phyloP scores from a whole-genome alignment of 2,329 filamentous ascomycete genomes.

The Pleoardoris graminearum region DNA sequence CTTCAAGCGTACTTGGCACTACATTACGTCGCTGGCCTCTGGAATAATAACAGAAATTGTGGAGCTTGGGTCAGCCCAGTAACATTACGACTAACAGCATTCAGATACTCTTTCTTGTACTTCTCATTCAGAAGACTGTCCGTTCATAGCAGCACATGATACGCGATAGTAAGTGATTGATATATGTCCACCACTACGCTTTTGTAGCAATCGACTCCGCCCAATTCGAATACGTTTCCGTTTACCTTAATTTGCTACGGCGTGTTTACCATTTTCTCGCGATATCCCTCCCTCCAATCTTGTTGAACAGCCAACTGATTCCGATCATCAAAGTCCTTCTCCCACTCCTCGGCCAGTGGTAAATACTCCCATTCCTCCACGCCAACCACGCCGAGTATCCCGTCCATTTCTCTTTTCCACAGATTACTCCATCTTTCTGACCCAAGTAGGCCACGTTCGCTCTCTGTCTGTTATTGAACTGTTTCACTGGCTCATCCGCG shows the following conservation, averaged over 20 bases:
- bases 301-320: conserved; percentile 4
- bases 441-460: conserved; percentile 4
- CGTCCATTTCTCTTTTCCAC: conserved; percentile 1
- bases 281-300: conserved; percentile 3
- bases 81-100: no score
- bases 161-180: no score
- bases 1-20: no score
- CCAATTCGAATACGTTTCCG: background rate
- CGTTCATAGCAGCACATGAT: no score
- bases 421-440: conserved; percentile 3
- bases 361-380: conserved; percentile 5
- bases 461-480: background rate
- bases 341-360: conserved; percentile 5
- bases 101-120: no score
- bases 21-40: no score
- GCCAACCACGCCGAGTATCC: conserved; percentile 4
- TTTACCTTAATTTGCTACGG: background rate
- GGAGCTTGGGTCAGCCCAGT: no score
- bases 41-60: no score
- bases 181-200: no score
- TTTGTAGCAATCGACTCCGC: background rate
- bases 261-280: conserved; percentile 2
- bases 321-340: conserved; percentile 3
- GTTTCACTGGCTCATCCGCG: background rate
- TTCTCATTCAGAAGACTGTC: no score